These are phyloP conservation scores for Kluyveromyces aestuarii DNA, from an alignment of 805 yeast genomes.

Conservation along the genomic window DNA sequence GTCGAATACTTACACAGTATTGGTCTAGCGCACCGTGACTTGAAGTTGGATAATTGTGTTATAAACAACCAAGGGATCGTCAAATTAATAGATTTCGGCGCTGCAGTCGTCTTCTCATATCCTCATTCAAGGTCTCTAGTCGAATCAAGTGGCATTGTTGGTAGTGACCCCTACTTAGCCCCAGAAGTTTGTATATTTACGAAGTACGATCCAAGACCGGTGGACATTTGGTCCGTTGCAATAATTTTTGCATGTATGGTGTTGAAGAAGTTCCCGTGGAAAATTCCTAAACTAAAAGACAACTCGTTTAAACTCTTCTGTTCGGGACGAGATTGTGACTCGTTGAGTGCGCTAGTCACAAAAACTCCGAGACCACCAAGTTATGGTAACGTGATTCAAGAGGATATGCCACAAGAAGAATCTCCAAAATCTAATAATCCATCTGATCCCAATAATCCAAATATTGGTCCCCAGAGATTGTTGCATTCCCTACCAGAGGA, in stretches of 20 bases:
- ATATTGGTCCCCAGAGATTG: conserved; percentile 64
- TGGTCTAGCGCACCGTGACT: conserved; percentile 87
- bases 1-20: conserved; percentile 70
- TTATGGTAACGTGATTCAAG: conserved; percentile 18
- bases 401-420: conserved; percentile 6
- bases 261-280: conserved; percentile 89
- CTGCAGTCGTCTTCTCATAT: conserved; percentile 84
- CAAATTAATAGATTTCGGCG: conserved; percentile 86
- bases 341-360: conserved; percentile 54
- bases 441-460: conserved; percentile 48
- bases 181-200: conserved; percentile 83
- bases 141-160: conserved; percentile 78
- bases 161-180: conserved; percentile 83
- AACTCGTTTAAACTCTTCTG: conserved; percentile 77
- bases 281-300: conserved; percentile 75
- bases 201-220: conserved; percentile 86
- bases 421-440: conserved; percentile 19
- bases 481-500: conserved; percentile 64
- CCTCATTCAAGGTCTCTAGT: conserved; percentile 68
- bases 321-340: conserved; percentile 57
- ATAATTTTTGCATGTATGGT: conserved; percentile 90
- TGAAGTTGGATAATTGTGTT: conserved; percentile 89
- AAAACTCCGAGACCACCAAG: conserved; percentile 42
- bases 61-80: conserved; percentile 75
- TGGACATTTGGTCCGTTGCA: conserved; percentile 90